Percentiles rank a stretch among this genome's conserved stretches.
These are phyloP conservation scores for Aspergillus caelatus DNA, from an alignment of 2,329 filamentous ascomycete species.

Conservation along the genomic window DNA sequence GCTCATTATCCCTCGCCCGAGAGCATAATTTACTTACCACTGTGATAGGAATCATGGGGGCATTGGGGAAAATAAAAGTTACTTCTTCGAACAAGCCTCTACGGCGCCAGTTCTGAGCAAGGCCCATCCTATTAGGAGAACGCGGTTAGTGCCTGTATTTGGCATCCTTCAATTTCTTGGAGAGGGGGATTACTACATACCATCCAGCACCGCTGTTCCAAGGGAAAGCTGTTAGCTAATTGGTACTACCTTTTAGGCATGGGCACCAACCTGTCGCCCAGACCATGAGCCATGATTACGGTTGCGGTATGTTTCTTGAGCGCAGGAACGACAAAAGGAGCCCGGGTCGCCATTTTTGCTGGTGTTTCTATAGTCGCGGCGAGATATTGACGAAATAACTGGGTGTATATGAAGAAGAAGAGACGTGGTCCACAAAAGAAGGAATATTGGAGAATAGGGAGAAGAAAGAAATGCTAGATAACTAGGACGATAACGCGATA, in stretches of 20 bases:
- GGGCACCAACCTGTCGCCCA: slow-evolving; percentile 75
- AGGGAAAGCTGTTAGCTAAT: slow-evolving; percentile 11
- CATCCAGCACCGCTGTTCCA: slow-evolving; percentile 50
- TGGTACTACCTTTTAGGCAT: neutral
- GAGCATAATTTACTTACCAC: slow-evolving; percentile 51
- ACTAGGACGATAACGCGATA: neutral
- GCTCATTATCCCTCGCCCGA: neutral
- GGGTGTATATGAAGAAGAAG: neutral
- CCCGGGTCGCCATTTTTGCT: slow-evolving; percentile 47
- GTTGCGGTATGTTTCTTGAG: slow-evolving; percentile 86
- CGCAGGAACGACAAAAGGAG: slow-evolving; percentile 74
- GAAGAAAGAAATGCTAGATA: neutral
- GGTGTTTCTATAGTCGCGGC: neutral
- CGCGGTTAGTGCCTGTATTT: neutral
- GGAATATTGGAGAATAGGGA: neutral
- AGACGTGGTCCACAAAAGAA: neutral
- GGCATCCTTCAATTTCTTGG: neutral
- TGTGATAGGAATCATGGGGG: slow-evolving; percentile 84
- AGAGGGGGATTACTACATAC: slow-evolving; percentile 30
- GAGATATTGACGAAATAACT: neutral
- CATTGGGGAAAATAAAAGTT: slow-evolving; percentile 92
- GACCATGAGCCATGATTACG: slow-evolving; percentile 89
- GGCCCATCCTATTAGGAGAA: slow-evolving; percentile 58
- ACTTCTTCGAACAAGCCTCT: slow-evolving; percentile 82
- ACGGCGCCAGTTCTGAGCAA: slow-evolving; percentile 85